Percentiles rank a stretch among this genome's conserved stretches.
These are phyloP conservation scores for Talaromyces sp. DNA, from an alignment of 2,329 filamentous ascomycete species.

Conservation along the genomic window DNA sequence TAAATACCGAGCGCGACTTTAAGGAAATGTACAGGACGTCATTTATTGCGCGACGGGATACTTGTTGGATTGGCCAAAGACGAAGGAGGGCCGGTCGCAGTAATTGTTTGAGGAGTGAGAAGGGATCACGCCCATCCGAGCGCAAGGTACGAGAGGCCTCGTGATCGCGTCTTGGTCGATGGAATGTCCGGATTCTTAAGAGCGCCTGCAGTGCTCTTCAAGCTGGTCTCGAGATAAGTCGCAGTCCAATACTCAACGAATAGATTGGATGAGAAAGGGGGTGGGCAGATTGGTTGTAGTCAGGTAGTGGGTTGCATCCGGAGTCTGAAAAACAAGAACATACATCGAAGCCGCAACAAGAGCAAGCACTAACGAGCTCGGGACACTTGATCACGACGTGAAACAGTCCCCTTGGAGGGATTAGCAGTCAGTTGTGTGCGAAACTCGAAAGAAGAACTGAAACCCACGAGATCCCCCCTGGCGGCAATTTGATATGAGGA, in stretches of 20 bases:
- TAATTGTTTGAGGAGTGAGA: neutral
- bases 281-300: neutral
- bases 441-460: neutral
- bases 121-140: slow-evolving; percentile 11
- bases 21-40: neutral
- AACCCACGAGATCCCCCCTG: slow-evolving; percentile 11
- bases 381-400: neutral
- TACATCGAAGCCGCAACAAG: neutral
- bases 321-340: neutral
- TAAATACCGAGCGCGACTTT: neutral
- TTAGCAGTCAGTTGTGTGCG: neutral
- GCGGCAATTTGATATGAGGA: slow-evolving; percentile 2
- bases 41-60: neutral
- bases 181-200: neutral
- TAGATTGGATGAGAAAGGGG: neutral
- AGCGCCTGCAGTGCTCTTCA: neutral
- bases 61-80: neutral
- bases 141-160: slow-evolving; percentile 5
- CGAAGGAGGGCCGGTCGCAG: neutral
- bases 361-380: neutral
- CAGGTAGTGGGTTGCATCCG: neutral
- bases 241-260: neutral
- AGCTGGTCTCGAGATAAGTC: neutral
- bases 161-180: neutral
- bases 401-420: neutral